Base-by-base conservation (phyloP, 1,284 basidiomycete genomes). In the Tilletia caries region DNA sequence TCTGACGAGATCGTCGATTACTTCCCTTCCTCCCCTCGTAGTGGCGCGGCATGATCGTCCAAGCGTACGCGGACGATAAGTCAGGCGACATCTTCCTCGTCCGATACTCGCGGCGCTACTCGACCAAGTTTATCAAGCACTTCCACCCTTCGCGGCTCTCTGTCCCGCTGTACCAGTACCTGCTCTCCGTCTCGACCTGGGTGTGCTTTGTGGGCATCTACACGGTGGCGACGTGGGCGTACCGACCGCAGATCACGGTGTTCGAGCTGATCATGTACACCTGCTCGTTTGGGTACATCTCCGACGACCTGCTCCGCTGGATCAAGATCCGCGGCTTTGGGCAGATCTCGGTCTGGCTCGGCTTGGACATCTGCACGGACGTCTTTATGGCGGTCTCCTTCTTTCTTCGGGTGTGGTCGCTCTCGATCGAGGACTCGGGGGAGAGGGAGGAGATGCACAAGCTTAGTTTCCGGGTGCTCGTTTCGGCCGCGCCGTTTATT, bases 401-500 rank as follows among this genome's bases (percentile, higher is more conserved):
- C 66, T 65, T 64, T 54, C 70, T 78, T 67, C 74, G 79, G 20
- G 67, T 78, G 3, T 71, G 71, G 18, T 73, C 75, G 68, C 79
- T 78, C 44, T 48, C 73, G 10, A 66, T 73, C 3, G 72, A 74
- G 48, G 72, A 68, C 62, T 67, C 72, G n/a, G 64, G 66, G 13
- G 37, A 58, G 27, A 46, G 69, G 20, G 68, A 67, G 25, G 58
- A 70, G 43, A 72, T 74, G 66, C 73, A 78, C 67, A 73, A 76
- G 50, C 73, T 75, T n/a, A 73, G 74, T 27, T 79, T 80, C 68
- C 76, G 76, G 58, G 72, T 79, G 43, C 62, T 80, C 54, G 73
- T 73, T n/a, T 80, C 77, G 65, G 72, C 77, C 0, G 79, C 79
- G 3, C 79, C 79, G n/a, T 68, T 80, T 18, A 71, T 80, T 54